A percentile compares a stretch with the other conserved stretches of the same genome.
These are phyloP conservation scores for Cornus florida DNA, from an alignment of 148 eudicot genomes.

Conservation along the genomic window DNA sequence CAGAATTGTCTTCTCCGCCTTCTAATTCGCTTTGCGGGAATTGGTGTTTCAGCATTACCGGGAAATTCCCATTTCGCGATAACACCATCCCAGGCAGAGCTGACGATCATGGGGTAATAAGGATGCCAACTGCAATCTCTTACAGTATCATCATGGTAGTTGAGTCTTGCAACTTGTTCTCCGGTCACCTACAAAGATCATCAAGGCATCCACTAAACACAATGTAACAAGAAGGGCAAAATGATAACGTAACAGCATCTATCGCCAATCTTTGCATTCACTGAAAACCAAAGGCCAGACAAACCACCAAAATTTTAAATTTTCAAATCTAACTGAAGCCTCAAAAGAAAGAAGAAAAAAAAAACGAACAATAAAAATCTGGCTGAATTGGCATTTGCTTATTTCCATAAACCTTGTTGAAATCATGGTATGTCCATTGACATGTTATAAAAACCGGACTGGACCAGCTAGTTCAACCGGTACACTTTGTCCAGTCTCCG, in stretches of 20 bases:
- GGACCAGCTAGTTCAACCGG: background rate
- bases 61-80: constrained; percentile 59
- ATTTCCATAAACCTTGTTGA: too few relatives aligned
- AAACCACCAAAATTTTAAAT: background rate
- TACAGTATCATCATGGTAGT: constrained; percentile 55
- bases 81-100: constrained; percentile 80
- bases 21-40: constrained; percentile 26
- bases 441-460: background rate
- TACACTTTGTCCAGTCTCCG: background rate
- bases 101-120: constrained; percentile 54
- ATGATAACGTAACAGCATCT: background rate
- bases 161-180: constrained; percentile 53
- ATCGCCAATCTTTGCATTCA: background rate
- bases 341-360: too few relatives aligned
- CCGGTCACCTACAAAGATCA: constrained; percentile 46
- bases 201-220: background rate
- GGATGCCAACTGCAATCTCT: constrained; percentile 94
- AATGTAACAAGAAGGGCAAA: background rate
- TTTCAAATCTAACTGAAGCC: background rate
- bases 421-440: background rate
- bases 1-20: constrained; percentile 26
- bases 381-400: background rate
- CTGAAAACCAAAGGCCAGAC: background rate
- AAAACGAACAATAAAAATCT: too few relatives aligned
- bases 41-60: constrained; percentile 25